Percentiles rank a stretch among this genome's conserved stretches.
Evolutionary conservation across 2,329 filamentous ascomycete species (phyloP).

Genomic region (Alternaria brassicicola): DNA sequence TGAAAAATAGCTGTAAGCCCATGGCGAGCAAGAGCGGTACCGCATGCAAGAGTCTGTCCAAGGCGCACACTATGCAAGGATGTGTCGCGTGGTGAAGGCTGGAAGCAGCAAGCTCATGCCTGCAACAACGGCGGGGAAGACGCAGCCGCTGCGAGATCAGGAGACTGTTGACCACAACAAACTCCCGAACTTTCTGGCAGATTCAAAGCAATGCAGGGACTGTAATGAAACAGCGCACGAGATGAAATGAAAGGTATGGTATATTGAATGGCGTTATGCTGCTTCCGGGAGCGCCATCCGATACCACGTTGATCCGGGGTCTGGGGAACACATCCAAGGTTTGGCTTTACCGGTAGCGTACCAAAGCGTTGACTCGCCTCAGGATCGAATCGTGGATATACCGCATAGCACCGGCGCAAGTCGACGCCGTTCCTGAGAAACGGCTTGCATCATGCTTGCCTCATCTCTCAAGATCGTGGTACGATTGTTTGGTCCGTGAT

Average conservation of each 20-base stretch:
- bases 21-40: neutral
- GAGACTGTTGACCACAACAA: slow-evolving; percentile 8
- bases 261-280: neutral
- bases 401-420: slow-evolving; percentile 1
- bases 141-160: slow-evolving; percentile 2
- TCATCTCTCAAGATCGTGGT: neutral
- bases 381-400: neutral
- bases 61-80: slow-evolving; percentile 1
- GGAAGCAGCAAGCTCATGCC: neutral
- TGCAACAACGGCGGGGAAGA: slow-evolving; percentile 2
- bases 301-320: neutral
- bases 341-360: slow-evolving; percentile 6
- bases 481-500: neutral
- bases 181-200: neutral
- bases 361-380: neutral
- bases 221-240: slow-evolving; percentile 10
- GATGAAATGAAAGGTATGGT: neutral
- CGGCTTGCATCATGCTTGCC: slow-evolving; percentile 2
- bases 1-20: neutral
- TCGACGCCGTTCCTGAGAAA: neutral
- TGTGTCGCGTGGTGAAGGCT: slow-evolving; percentile 1
- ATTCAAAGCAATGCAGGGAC: neutral
- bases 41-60: neutral
- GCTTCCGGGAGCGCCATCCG: neutral
- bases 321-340: slow-evolving; percentile 3